Conservation (phyloP, 116 monocot genomes). For the Posidonia oceanica region DNA sequence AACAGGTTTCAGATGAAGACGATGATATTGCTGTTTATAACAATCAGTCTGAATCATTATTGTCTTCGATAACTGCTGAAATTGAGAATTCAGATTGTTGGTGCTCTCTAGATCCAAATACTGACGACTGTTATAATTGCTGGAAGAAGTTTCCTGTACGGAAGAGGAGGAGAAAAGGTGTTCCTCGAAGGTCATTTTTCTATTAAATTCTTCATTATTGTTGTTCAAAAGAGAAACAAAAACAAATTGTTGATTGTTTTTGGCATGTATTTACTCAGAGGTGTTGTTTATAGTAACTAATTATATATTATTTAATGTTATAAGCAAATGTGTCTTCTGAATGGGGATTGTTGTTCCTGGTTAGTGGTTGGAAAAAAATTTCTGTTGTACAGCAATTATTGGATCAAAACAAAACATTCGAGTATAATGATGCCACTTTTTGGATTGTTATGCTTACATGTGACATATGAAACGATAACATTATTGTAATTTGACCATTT, state of each 20-base stretch:
- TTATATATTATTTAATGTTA: neutral
- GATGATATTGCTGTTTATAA: neutral
- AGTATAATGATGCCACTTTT: too few relatives aligned
- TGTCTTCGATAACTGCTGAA: neutral
- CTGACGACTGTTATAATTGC: neutral
- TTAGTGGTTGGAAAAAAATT: neutral
- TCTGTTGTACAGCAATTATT: neutral
- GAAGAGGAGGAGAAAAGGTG: slow-evolving; percentile 18
- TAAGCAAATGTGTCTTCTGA: too few relatives aligned
- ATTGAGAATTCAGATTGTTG: slow-evolving; percentile 1
- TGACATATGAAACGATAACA: neutral
- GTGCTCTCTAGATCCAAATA: neutral
- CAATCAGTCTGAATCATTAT: neutral
- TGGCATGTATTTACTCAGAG: neutral
- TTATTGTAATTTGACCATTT: neutral
- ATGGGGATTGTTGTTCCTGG: neutral
- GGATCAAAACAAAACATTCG: too few relatives aligned
- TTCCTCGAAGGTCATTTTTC: slow-evolving; percentile 8
- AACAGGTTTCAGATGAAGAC: slow-evolving; percentile 1
- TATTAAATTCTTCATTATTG: slow-evolving; percentile 2
- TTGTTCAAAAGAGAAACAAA: neutral
- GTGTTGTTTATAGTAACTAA: neutral
- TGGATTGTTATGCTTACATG: too few relatives aligned
- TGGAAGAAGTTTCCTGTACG: neutral
- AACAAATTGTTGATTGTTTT: neutral